These are phyloP conservation scores for Alectoria sarmentosa DNA, from an alignment of 495 filamentous ascomycete genomes.

Conservation along the genomic window DNA sequence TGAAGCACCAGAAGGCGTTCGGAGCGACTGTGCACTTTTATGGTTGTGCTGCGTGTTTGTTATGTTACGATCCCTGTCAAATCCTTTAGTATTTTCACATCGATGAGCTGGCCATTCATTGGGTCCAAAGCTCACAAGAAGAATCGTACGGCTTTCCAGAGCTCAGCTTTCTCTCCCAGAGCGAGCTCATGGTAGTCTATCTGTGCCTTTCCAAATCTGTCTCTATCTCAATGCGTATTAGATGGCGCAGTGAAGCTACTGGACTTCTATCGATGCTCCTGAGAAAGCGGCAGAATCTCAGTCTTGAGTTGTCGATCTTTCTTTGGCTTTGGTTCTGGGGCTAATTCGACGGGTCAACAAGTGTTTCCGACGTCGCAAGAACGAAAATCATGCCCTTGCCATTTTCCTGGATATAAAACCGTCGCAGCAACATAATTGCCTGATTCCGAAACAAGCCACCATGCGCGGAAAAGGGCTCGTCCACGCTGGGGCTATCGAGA, in stretches of 20 bases:
- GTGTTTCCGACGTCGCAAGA: slow-evolving; percentile 3
- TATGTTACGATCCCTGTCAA: background rate
- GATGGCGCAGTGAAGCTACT: background rate
- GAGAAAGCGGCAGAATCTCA: slow-evolving; percentile 23
- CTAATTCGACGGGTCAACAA: slow-evolving; percentile 29
- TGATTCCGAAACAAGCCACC: slow-evolving; percentile 82
- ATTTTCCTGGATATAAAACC: slow-evolving; percentile 97
- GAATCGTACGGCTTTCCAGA: background rate
- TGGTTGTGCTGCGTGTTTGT: background rate
- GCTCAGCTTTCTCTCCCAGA: background rate
- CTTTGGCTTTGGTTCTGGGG: slow-evolving; percentile 55
- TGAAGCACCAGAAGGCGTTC: background rate
- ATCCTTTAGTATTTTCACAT: background rate
- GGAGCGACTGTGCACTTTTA: background rate
- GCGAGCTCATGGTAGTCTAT: background rate
- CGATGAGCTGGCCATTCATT: background rate
- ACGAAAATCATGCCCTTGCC: slow-evolving; percentile 53
- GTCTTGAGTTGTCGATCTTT: slow-evolving; percentile 46
- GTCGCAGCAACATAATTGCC: slow-evolving; percentile 80
- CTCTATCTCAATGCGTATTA: background rate
- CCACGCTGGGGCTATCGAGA: slow-evolving; percentile 46
- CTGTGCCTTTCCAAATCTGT: background rate
- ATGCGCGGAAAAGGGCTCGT: slow-evolving; percentile 64
- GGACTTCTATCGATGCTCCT: background rate
- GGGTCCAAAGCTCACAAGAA: background rate